Conservation (phyloP, 129 eudicot genomes). For the Erigeron canadensis region DNA sequence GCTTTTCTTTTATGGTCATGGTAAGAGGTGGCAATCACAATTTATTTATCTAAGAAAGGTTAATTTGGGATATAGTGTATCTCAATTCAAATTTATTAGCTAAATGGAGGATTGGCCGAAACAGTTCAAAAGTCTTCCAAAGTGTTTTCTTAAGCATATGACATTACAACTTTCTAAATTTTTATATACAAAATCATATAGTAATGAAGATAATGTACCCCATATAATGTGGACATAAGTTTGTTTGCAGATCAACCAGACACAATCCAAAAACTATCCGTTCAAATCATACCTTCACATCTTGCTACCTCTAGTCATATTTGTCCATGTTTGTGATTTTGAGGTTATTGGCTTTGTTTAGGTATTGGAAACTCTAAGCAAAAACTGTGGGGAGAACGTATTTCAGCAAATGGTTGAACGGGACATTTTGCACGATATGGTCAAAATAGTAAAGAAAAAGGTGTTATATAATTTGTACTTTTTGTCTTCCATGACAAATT, state of each 20-base stretch:
- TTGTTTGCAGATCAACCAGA: neutral
- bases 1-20: neutral
- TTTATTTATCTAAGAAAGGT: neutral
- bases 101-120: neutral
- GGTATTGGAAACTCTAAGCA: slow-evolving; percentile 86
- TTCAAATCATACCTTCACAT: neutral
- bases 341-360: slow-evolving; percentile 7
- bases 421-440: slow-evolving; percentile 82
- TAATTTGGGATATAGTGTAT: neutral
- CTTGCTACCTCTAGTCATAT: neutral
- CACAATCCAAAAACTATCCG: neutral
- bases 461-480: slow-evolving; percentile 19
- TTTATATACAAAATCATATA: no score
- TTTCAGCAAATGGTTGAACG: slow-evolving; percentile 75
- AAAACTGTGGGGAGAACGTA: slow-evolving; percentile 70
- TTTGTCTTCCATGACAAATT: slow-evolving; percentile 1
- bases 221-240: neutral
- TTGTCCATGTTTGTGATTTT: neutral
- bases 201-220: no score
- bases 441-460: slow-evolving; percentile 88
- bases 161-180: no score
- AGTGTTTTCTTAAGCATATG: neutral
- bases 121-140: neutral
- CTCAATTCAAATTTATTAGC: neutral
- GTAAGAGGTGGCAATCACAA: neutral